Evolutionary conservation across 2,329 filamentous ascomycete genomes (phyloP).

Genomic region (Sporothrix humicola): DNA sequence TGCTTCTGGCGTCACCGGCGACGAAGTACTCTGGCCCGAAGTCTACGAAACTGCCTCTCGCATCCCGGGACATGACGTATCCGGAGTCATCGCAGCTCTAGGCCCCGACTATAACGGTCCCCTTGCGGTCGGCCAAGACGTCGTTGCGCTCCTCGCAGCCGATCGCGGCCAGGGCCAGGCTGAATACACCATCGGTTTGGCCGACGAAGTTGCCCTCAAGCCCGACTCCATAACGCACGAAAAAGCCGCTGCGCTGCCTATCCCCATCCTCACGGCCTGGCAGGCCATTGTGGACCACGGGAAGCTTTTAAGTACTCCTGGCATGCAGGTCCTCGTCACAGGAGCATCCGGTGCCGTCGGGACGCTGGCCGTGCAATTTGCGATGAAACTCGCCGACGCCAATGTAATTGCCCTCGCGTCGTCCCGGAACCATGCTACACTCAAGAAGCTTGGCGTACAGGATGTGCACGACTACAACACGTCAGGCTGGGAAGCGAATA

Average conservation of each 20-base stretch:
- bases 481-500: constrained; percentile 14
- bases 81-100: constrained; percentile 4
- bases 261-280: constrained; percentile 16
- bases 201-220: constrained; percentile 16
- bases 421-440: constrained; percentile 4
- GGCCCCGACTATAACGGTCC: constrained; percentile 17
- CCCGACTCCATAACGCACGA: constrained; percentile 5
- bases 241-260: constrained; percentile 20
- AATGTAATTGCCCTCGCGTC: constrained; percentile 18
- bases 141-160: neutral
- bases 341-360: constrained; percentile 18
- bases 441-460: constrained; percentile 12
- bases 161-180: constrained; percentile 16
- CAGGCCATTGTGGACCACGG: constrained; percentile 22
- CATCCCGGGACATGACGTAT: constrained; percentile 18
- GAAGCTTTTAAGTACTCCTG: neutral
- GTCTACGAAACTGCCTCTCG: constrained; percentile 15
- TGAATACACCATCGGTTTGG: constrained; percentile 14
- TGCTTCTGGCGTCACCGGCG: constrained; percentile 23
- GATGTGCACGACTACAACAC: constrained; percentile 22
- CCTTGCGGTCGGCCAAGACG: constrained; percentile 11
- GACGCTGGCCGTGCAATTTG: constrained; percentile 15
- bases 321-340: constrained; percentile 17
- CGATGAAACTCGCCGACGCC: constrained; percentile 18
- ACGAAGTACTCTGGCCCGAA: constrained; percentile 18